phyloP scores from a whole-genome alignment of 345 rosid species.

The Syzygium aromaticum region DNA sequence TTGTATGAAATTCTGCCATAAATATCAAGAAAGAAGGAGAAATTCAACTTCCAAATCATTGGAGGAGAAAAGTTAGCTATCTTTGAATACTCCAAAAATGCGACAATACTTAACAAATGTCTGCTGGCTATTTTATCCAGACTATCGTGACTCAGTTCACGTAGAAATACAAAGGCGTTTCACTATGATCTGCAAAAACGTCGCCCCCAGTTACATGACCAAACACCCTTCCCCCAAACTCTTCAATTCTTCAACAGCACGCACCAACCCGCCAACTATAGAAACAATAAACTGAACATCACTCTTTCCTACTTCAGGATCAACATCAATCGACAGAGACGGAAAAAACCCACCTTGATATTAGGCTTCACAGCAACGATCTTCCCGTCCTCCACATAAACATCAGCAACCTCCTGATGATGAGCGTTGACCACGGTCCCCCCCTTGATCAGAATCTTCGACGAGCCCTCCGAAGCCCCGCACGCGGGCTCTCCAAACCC shows the following conservation, averaged over 20 bases:
- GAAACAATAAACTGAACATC: not conserved
- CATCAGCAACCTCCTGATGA: conserved; percentile 76
- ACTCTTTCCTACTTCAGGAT: not conserved
- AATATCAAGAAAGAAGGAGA: not conserved
- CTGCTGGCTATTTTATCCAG: not conserved
- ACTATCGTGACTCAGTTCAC: not conserved
- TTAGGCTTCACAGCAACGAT: conserved; percentile 64
- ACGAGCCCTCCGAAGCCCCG: conserved; percentile 24
- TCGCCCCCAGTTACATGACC: not conserved
- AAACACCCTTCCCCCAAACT: not conserved
- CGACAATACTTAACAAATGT: not conserved
- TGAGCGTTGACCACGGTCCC: conserved; percentile 92
- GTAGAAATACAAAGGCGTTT: not conserved
- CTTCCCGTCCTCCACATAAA: conserved; percentile 75
- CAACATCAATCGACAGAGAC: not conserved
- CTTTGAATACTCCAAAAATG: not conserved
- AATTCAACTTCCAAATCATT: not conserved
- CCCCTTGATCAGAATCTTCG: conserved; percentile 76
- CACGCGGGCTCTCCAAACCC: conserved; percentile 32
- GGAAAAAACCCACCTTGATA: conserved; percentile 31
- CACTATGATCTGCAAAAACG: not conserved
- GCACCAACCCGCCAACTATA: not conserved
- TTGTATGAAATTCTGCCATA: not conserved
- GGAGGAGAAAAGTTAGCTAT: not conserved
- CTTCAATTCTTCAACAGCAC: not conserved